These are phyloP conservation scores for Lentithecium fluviatile DNA, from an alignment of 495 filamentous ascomycete genomes.

Conservation along the genomic window DNA sequence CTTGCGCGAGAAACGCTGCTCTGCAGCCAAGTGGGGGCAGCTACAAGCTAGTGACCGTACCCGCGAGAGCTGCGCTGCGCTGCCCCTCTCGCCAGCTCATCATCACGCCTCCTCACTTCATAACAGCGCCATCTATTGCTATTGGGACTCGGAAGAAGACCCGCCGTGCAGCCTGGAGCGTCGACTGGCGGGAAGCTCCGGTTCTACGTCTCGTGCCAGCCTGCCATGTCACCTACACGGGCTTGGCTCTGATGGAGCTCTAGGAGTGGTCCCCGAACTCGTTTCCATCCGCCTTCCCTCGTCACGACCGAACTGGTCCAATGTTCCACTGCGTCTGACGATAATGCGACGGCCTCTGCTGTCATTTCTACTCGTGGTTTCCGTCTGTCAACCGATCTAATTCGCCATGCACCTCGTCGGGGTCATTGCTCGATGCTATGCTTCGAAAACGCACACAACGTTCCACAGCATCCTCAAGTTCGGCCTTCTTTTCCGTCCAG, in stretches of 20 bases:
- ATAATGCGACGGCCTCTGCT: conserved; percentile 10
- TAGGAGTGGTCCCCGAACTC: neutral
- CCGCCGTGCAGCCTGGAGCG: conserved; percentile 9
- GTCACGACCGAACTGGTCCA: neutral
- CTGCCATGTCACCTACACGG: neutral
- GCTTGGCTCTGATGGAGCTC: neutral
- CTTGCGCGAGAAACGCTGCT: conserved; percentile 26
- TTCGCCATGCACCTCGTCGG: too few species aligned
- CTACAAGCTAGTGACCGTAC: neutral
- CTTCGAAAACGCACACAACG: too few species aligned
- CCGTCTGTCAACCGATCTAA: conserved; percentile 16
- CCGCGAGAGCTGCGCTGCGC: neutral
- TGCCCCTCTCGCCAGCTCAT: conserved; percentile 25
- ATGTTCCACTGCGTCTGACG: conserved; percentile 19
- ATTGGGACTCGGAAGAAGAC: conserved; percentile 8
- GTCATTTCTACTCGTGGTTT: conserved; percentile 11
- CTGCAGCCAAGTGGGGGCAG: neutral
- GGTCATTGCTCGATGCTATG: too few species aligned
- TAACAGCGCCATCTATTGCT: conserved; percentile 24
- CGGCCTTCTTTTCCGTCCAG: too few species aligned
- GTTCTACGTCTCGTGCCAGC: neutral
- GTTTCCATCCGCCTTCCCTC: neutral
- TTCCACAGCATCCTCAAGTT: too few species aligned
- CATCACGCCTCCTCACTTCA: conserved; percentile 18
- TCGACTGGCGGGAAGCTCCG: too few species aligned